Evolutionary conservation across 345 rosid species (phyloP).

Genomic region (Eucalyptus regnans): DNA sequence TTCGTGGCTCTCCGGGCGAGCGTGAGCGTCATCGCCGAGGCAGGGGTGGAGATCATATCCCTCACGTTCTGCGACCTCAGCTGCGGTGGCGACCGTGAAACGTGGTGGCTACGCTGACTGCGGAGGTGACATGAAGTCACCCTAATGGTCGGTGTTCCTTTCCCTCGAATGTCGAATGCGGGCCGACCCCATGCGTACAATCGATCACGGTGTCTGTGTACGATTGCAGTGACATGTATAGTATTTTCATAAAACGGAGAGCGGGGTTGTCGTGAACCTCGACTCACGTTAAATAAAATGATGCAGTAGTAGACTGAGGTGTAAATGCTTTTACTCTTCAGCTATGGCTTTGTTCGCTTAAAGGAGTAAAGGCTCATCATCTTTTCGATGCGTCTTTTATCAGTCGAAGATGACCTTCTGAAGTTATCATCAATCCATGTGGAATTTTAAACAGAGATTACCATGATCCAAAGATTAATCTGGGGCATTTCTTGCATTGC

Average conservation of each 20-base stretch:
- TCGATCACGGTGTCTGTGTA: neutral
- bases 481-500: neutral
- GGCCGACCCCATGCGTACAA: neutral
- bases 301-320: neutral
- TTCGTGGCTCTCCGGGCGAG: neutral
- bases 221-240: neutral
- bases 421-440: neutral
- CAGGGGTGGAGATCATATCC: neutral
- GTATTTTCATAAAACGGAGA: neutral
- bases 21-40: neutral
- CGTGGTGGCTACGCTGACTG: slow-evolving; percentile 31
- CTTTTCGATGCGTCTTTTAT: neutral
- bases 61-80: neutral
- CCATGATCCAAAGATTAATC: neutral
- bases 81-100: neutral
- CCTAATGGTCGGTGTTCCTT: neutral
- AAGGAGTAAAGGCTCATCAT: neutral
- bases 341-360: neutral
- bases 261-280: neutral
- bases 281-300: neutral
- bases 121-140: neutral
- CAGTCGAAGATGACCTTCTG: neutral
- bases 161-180: neutral
- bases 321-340: neutral
- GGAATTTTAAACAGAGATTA: neutral